phyloP scores from a whole-genome alignment of 768 basidiomycete species.

The Gyrodon lividus region DNA sequence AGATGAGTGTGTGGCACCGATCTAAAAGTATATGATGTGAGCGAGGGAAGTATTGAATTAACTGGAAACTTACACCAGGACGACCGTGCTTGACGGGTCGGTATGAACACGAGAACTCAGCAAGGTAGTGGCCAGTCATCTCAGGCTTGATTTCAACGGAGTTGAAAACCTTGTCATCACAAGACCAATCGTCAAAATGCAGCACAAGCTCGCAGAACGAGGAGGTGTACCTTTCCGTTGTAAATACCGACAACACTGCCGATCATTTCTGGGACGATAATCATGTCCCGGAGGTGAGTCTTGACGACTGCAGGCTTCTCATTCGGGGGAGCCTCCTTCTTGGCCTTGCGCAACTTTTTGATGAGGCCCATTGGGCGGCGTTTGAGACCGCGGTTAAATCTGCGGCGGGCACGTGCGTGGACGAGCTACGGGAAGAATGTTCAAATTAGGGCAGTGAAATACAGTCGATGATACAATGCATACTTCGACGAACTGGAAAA shows the following conservation, averaged over 20 bases:
- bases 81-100: constrained; percentile 99
- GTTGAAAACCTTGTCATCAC: constrained; percentile 70
- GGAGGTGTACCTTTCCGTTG: constrained; percentile 80
- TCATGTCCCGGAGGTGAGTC: constrained; percentile 99
- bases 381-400: constrained; percentile 99
- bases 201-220: not conserved
- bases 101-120: constrained; percentile 96
- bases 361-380: constrained; percentile 98
- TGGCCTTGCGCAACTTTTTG: constrained; percentile 99
- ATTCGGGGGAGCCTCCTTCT: constrained; percentile 99
- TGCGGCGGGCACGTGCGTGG: constrained; percentile 96
- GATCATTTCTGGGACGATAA: constrained; percentile 99
- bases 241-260: constrained; percentile 97
- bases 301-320: constrained; percentile 99
- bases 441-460: constrained; percentile 2
- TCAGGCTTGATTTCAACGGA: constrained; percentile 99
- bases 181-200: not conserved
- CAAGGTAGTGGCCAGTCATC: constrained; percentile 99
- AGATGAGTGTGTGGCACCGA: constrained; percentile 89
- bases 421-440: constrained; percentile 64
- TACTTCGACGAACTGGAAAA: constrained; percentile 74
- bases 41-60: constrained; percentile 6
- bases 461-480: constrained; percentile 24
- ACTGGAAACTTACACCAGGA: constrained; percentile 81
- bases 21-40: constrained; percentile 40